Base-by-base conservation (phyloP, 768 basidiomycete genomes). In the Ramaria rubella region DNA sequence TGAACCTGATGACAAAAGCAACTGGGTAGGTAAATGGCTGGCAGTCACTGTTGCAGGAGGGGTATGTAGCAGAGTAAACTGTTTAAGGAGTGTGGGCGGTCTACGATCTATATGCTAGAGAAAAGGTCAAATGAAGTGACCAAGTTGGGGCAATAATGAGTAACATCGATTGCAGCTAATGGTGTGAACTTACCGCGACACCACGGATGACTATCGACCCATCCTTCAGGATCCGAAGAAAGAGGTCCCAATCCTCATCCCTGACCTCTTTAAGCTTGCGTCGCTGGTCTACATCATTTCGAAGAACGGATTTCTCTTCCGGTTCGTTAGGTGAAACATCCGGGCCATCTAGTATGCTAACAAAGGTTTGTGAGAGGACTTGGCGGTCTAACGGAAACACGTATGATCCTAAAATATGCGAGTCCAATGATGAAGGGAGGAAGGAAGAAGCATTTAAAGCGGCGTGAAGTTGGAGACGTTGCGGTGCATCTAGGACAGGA, bases 401-500 rank as follows among this genome's bases (percentile, higher is more conserved):
- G 17, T 72, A 75, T 4, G 86, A 85, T 38, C 44, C 55, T 11
- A 31, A 46, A 61, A 61, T 4, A 69, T 64, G 52, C 72, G 59
- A 65, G 40, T 69, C 63, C 58, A 74, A 56, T 33, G 72, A 69
- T 58, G 74, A 69, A 55, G 79, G 69, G 15, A 82, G 63, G 33
- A 86, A 81, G n/a, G 83, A 81, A 61, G 77, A 82, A 7, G 83
- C 68, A 65, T 94, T 90, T 46, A 94, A 67, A 2, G 87, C 78
- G 6, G 86, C 81, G 65, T 93, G 91, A 4, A 96, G 78, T 68
- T 95, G 94, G 38, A 96, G 76, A 65, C 82, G 80, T 60, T 84
- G 82, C 12, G 92, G 91, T 15, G 85, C 82, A 67, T 96, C 94
- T 44, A 96, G 72, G 12, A 96, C 90, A 5, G 94, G 90, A 31